Evolutionary conservation across 768 basidiomycete species (phyloP), one percentile per base, ranked within the genome.

Genomic region (Mycena sanguinolenta): DNA sequence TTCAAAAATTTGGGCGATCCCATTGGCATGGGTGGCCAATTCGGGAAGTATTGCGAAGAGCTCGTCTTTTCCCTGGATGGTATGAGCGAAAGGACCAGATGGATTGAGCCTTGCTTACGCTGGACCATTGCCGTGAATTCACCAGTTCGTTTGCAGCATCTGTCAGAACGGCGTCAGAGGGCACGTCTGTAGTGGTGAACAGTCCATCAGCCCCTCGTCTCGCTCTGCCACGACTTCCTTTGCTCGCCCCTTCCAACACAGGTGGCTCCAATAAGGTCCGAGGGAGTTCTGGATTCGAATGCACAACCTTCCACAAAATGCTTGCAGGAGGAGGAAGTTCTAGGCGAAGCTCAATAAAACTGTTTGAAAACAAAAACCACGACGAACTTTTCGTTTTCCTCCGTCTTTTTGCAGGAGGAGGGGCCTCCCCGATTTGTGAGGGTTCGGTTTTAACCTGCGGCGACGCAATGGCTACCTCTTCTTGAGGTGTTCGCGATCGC

Each of bases 11-110:
- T 71, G 60, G 73, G 77, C 78, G 19, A 82, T 52, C 2, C 80
- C 79, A 60, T 80, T 79, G 49, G 75, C 42, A 49, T 74, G 74
- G 44, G 75, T 77, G 10, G 70, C 36, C 50, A 81, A 63, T 72
- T 81, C 80, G 2, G 82, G 80, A 57, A 82, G 57, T 39, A 78
- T 76, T 0, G 77, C 72, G 14, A 78, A 50, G 4, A 81, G 65
- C 58, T 82, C 80, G 44, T 77, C 74, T 72, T 74, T 79, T 65
- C 72, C 76, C 80, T 81, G 62, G 16, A 42, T 59, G 23, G 34
- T 16, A 50, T 10, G 28, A 67, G 34, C 67, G 53, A 63, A 55
- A 19, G 38, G 23, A 25, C n/a, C 9, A 13, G 55, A 54, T 14
- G 5, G 5, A 17, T 28, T 9, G 30, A 19, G 17, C 30, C 27